phyloP scores from a whole-genome alignment of 306 rosid species.

The Potentilla sterilis region DNA sequence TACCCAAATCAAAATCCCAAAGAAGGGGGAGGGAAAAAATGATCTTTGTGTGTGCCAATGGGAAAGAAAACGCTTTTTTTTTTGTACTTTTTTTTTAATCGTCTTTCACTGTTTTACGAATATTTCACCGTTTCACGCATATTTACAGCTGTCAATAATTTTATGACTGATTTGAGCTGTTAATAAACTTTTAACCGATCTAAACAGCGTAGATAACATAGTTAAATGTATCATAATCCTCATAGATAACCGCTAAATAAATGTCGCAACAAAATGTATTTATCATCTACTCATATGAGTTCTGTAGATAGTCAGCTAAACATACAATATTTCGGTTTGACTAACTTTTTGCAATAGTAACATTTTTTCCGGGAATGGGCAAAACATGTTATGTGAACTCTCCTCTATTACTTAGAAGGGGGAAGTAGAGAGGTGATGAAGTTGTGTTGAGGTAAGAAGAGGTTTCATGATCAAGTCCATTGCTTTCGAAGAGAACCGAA shows the following conservation, averaged over 20 bases:
- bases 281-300: no score
- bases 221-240: no score
- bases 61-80: background rate
- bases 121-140: no score
- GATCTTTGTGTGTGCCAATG: conserved; percentile 9
- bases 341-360: background rate
- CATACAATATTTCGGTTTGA: background rate
- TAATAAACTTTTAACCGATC: no score
- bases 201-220: no score
- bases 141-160: no score
- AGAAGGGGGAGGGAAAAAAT: conserved; percentile 23
- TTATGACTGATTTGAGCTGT: no score
- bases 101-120: no score
- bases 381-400: background rate
- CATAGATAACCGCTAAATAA: no score
- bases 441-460: conserved; percentile 48
- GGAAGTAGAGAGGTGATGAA: conserved; percentile 24
- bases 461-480: conserved; percentile 49
- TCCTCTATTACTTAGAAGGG: background rate
- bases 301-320: background rate
- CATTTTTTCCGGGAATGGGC: background rate
- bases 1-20: conserved; percentile 27
- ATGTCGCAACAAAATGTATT: no score
- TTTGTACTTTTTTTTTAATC: no score
- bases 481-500: conserved; percentile 80